Conservation (phyloP, 805 yeast species). For the Hemisphaericaspora nanyangensis region DNA sequence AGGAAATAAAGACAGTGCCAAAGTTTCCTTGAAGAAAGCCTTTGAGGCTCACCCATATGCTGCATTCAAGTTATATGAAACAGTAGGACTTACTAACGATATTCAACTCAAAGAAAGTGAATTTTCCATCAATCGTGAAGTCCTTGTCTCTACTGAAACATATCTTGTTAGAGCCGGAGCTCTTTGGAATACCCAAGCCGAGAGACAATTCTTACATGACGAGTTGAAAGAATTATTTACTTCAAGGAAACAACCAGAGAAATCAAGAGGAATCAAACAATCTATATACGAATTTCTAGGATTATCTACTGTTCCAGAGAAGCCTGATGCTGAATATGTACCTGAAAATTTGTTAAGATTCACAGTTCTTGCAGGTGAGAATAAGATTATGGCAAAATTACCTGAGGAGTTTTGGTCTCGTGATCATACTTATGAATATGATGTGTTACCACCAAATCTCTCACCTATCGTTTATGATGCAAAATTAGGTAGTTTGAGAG, state of each 20-base stretch:
- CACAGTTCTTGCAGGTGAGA: conserved; percentile 68
- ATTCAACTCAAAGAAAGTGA: conserved; percentile 19
- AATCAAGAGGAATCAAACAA: background rate
- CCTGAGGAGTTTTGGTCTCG: conserved; percentile 60
- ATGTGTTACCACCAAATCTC: conserved; percentile 61
- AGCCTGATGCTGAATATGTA: conserved; percentile 22
- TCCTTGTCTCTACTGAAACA: conserved; percentile 48
- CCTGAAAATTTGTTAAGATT: conserved; percentile 65
- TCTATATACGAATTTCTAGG: conserved; percentile 7
- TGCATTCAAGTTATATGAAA: conserved; percentile 46
- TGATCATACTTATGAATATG: conserved; percentile 65
- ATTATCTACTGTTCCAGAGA: conserved; percentile 2
- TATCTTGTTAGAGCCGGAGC: conserved; percentile 54
- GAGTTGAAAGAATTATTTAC: conserved; percentile 29
- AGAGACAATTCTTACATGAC: conserved; percentile 45
- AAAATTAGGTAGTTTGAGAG: conserved; percentile 21
- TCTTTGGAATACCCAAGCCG: conserved; percentile 49
- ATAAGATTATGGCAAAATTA: conserved; percentile 63
- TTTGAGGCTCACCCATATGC: conserved; percentile 55
- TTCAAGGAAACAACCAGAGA: background rate
- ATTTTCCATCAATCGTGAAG: conserved; percentile 21
- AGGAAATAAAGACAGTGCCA: conserved; percentile 44
- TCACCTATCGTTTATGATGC: conserved; percentile 34
- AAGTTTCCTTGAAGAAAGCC: conserved; percentile 44
- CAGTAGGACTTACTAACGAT: conserved; percentile 33